These are phyloP conservation scores for Endoconidiophora polonica DNA, from an alignment of 2,329 filamentous ascomycete species.

Conservation along the genomic window DNA sequence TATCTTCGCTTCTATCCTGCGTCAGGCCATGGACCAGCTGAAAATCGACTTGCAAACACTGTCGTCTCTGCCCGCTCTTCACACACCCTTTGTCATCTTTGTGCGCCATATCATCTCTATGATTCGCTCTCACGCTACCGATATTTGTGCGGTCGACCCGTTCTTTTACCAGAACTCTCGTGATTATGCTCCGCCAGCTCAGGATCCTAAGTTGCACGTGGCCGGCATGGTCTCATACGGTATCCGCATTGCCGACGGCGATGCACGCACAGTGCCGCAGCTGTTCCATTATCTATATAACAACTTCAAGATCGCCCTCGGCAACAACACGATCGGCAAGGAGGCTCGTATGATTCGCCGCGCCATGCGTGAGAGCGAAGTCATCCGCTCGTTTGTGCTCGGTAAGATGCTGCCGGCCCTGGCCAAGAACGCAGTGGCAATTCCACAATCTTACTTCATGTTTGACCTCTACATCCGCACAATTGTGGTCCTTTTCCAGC, in stretches of 20 bases:
- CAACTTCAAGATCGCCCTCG: constrained; percentile 38
- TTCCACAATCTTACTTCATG: constrained; percentile 27
- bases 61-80: constrained; percentile 22
- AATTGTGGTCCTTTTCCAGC: constrained; percentile 19
- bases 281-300: constrained; percentile 42
- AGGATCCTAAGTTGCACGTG: constrained; percentile 40
- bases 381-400: constrained; percentile 31
- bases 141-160: constrained; percentile 35
- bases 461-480: constrained; percentile 34
- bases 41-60: constrained; percentile 30
- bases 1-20: constrained; percentile 28
- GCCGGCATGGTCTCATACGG: constrained; percentile 40
- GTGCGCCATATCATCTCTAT: constrained; percentile 34
- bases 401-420: constrained; percentile 38
- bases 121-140: constrained; percentile 36
- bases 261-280: constrained; percentile 28
- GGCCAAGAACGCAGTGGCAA: constrained; percentile 23
- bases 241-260: constrained; percentile 35
- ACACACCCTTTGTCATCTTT: constrained; percentile 33
- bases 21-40: constrained; percentile 35
- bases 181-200: constrained; percentile 36
- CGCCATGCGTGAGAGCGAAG: constrained; percentile 27
- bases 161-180: constrained; percentile 40
- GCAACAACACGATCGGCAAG: constrained; percentile 29
- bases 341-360: constrained; percentile 29